Evolutionary conservation across 2,329 filamentous ascomycete genomes (phyloP), one percentile per base, ranked within the genome.

Genomic region (Metarhizium sp.): DNA sequence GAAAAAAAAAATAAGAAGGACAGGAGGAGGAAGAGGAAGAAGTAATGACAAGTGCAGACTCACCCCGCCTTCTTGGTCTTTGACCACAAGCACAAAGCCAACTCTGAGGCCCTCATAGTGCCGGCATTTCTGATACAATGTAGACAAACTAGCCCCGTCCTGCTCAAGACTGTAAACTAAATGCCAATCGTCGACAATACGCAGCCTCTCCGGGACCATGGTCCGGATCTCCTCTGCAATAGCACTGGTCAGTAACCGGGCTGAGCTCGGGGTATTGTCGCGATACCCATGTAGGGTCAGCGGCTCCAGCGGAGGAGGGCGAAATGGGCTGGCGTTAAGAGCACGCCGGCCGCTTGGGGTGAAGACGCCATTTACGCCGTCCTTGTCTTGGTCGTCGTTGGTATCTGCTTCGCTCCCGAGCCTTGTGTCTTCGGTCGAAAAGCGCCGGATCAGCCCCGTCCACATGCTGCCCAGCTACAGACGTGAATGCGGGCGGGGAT

Each of bases 151-250:
- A 52, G 92, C 90, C 13, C 94, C 94, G 69, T 99, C 86, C 71
- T 95, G 88, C 65, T 96, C 92, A 40, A 99, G 77, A 61, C 90
- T 95, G 73, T 97, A 99, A 42, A 87, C 80, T 52, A 97, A 74
- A 54, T 79, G 80, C 94, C 94, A 99, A 58, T 87, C 83, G 62
- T 96, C 92, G 58, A 87, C 82, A 48, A 99, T 84, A 70, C 95
- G 90, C 58, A 97, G 73, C 51, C 94, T 80, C 61, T 95, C 85
- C 1, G 94, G 94, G 25, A 97, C 76, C 64, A 97, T 85, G 43
- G 95, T 81, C 50, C 94, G 81, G 56, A 97, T 96, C 74, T 97
- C 94, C 73, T 97, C 94, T 2, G 92, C 94, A 34, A 97, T 75
- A 11, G 84, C 80, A 51, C 77, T 75, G 18, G 80, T 86, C 55